These are phyloP conservation scores for Aspergillus luchuensis DNA, from an alignment of 2,329 filamentous ascomycete genomes.

Conservation along the genomic window DNA sequence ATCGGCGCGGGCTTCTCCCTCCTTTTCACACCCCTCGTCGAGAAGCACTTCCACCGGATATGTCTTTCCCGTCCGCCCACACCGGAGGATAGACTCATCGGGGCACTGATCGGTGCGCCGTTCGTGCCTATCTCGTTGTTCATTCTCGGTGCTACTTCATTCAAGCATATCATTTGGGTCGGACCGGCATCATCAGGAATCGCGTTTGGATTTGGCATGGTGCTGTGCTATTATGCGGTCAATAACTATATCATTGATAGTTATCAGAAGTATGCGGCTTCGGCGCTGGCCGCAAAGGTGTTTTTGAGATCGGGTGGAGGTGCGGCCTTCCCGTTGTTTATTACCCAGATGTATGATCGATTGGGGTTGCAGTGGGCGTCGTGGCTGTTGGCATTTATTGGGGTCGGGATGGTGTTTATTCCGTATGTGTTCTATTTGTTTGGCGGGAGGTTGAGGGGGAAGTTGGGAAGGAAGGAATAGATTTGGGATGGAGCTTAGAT, in stretches of 20 bases:
- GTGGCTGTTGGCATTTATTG: constrained; percentile 63
- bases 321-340: constrained; percentile 72
- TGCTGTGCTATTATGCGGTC: constrained; percentile 74
- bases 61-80: constrained; percentile 66
- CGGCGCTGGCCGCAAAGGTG: constrained; percentile 49
- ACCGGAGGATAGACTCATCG: constrained; percentile 72
- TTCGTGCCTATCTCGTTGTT: constrained; percentile 65
- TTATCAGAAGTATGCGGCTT: constrained; percentile 47
- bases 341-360: constrained; percentile 71
- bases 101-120: constrained; percentile 72
- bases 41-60: constrained; percentile 71
- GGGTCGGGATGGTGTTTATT: constrained; percentile 17
- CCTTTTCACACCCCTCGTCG: constrained; percentile 53
- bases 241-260: constrained; percentile 74
- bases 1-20: constrained; percentile 36
- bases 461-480: neutral
- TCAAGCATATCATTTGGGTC: constrained; percentile 56
- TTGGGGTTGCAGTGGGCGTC: constrained; percentile 74
- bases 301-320: constrained; percentile 63
- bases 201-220: constrained; percentile 74
- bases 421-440: constrained; percentile 16
- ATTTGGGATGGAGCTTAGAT: too few relatives aligned
- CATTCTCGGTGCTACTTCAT: constrained; percentile 66
- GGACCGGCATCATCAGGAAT: constrained; percentile 61
- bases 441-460: constrained; percentile 10